These are phyloP conservation scores for Elsinoe australis DNA, from an alignment of 2,329 filamentous ascomycete genomes.

Conservation along the genomic window DNA sequence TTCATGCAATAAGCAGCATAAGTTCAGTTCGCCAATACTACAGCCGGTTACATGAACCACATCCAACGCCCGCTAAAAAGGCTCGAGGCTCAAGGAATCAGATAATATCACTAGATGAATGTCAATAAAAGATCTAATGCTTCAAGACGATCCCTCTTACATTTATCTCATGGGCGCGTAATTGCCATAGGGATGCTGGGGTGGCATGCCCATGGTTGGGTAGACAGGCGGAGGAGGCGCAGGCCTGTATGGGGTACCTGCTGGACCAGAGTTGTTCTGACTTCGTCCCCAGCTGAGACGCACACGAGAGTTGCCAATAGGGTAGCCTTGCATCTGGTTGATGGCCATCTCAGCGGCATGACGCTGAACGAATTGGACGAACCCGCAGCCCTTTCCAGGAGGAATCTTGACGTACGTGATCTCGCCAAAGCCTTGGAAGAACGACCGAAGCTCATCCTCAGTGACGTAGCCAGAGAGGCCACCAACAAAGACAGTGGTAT, in stretches of 20 bases:
- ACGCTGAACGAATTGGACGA: slow-evolving; percentile 97
- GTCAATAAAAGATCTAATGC: slow-evolving; percentile 15
- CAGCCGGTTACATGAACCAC: slow-evolving; percentile 23
- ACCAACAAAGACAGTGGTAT: slow-evolving; percentile 97
- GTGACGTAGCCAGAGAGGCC: slow-evolving; percentile 96
- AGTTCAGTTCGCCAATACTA: slow-evolving; percentile 20
- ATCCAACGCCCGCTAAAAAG: slow-evolving; percentile 37
- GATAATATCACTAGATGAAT: slow-evolving; percentile 28
- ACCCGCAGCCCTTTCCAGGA: slow-evolving; percentile 96
- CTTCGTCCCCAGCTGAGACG: slow-evolving; percentile 95
- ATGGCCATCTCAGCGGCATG: slow-evolving; percentile 99
- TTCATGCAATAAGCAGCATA: slow-evolving; percentile 21
- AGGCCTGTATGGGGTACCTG: slow-evolving; percentile 92
- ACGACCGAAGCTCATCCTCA: slow-evolving; percentile 97
- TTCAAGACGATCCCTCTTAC: background rate
- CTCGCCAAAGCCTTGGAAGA: slow-evolving; percentile 99
- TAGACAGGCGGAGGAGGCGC: slow-evolving; percentile 74
- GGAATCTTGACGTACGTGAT: slow-evolving; percentile 99
- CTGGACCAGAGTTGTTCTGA: slow-evolving; percentile 96
- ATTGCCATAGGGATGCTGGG: slow-evolving; percentile 55
- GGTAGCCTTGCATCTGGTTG: slow-evolving; percentile 99
- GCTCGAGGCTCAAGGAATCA: slow-evolving; percentile 34
- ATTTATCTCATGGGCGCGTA: slow-evolving; percentile 61
- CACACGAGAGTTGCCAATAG: slow-evolving; percentile 96
- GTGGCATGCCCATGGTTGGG: slow-evolving; percentile 58